A percentile compares a stretch with the other conserved stretches of the same genome.
These are phyloP conservation scores for Starmera caribaea DNA, from an alignment of 805 yeast species.

Conservation along the genomic window DNA sequence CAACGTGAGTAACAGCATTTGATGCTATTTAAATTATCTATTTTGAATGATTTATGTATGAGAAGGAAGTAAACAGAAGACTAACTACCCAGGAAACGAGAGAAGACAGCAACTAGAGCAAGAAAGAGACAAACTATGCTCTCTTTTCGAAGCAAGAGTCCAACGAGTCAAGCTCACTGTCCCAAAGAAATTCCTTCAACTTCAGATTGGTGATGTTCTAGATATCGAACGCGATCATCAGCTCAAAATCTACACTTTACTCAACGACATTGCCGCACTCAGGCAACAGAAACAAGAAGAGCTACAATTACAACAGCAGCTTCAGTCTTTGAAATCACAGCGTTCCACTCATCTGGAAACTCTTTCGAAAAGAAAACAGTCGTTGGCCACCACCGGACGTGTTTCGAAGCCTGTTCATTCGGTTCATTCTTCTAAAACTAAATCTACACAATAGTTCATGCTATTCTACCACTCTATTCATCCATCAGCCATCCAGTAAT, in stretches of 20 bases:
- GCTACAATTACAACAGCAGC: background rate
- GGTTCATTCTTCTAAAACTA: background rate
- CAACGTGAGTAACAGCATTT: conserved; percentile 19
- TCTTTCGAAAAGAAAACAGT: conserved; percentile 10
- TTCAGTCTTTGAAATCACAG: no score
- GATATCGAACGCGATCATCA: conserved; percentile 19
- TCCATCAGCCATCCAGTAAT: no score
- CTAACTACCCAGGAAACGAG: conserved; percentile 9
- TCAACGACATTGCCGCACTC: conserved; percentile 11
- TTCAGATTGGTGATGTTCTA: conserved; percentile 15
- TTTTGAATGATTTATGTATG: no score
- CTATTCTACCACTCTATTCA: no score
- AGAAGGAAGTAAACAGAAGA: no score
- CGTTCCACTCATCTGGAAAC: no score
- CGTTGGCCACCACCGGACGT: conserved; percentile 6
- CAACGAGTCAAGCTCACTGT: conserved; percentile 11
- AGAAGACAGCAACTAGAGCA: conserved; percentile 7
- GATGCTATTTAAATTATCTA: background rate
- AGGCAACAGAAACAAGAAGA: conserved; percentile 1
- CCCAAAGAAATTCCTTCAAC: conserved; percentile 15
- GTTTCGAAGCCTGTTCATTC: conserved; percentile 4
- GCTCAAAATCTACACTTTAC: conserved; percentile 14
- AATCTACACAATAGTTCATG: no score
- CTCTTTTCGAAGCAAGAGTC: conserved; percentile 14
- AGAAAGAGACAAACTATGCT: conserved; percentile 9